These are phyloP conservation scores for Phaeosphaeria sp. DNA, from an alignment of 2,329 filamentous ascomycete genomes.

Conservation along the genomic window DNA sequence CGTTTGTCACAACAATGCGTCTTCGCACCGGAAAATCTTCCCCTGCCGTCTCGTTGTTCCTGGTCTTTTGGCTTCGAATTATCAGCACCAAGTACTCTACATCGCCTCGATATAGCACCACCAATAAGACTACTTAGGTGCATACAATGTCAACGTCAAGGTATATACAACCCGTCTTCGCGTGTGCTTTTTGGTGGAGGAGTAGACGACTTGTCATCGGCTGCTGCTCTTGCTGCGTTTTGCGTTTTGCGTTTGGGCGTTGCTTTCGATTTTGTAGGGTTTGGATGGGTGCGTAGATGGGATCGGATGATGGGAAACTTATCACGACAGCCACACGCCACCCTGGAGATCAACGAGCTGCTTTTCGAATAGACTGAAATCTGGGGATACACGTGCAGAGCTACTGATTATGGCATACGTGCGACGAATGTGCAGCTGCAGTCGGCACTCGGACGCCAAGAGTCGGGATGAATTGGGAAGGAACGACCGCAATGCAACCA, in stretches of 20 bases:
- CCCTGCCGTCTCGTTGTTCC: not conserved
- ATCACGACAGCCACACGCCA: not conserved
- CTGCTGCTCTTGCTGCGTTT: not conserved
- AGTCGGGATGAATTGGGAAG: too few relatives aligned
- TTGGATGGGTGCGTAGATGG: not conserved
- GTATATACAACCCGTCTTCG: not conserved
- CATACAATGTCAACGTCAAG: not conserved
- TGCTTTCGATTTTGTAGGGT: not conserved
- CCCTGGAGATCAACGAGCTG: not conserved
- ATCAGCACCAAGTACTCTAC: not conserved
- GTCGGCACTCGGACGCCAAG: too few relatives aligned
- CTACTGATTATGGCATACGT: not conserved
- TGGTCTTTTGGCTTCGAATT: not conserved
- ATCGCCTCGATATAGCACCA: too few relatives aligned
- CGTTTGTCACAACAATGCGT: not conserved
- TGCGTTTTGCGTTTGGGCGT: not conserved
- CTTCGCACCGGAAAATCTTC: not conserved
- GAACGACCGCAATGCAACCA: too few relatives aligned
- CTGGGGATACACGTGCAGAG: not conserved
- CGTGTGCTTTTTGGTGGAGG: not conserved
- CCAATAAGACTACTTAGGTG: too few relatives aligned
- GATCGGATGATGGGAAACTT: not conserved
- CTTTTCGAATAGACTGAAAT: not conserved
- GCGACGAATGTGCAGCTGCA: too few relatives aligned
- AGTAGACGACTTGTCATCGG: not conserved